These are phyloP conservation scores for Iris pallida DNA, from an alignment of 116 monocot species.

Conservation along the genomic window DNA sequence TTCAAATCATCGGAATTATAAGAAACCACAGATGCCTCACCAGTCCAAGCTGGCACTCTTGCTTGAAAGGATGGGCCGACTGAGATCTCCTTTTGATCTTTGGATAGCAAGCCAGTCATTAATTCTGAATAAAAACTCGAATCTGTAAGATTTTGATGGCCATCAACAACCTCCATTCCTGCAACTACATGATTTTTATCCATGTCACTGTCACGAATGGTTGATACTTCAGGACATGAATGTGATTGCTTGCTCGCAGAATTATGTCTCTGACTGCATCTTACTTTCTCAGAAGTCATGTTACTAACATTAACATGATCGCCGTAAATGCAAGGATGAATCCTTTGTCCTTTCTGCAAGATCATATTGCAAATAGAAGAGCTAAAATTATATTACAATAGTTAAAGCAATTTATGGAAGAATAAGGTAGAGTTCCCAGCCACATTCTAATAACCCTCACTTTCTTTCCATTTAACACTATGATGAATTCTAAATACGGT, in stretches of 20 bases:
- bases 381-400: too few species aligned
- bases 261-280: conserved; percentile 29
- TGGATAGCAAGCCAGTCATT: conserved; percentile 5
- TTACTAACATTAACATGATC: not conserved
- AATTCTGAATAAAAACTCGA: conserved; percentile 9
- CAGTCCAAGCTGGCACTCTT: conserved; percentile 42
- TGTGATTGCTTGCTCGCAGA: conserved; percentile 16
- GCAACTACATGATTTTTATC: not conserved
- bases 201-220: conserved; percentile 6
- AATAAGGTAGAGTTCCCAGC: too few species aligned
- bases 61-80: conserved; percentile 37
- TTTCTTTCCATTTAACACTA: too few species aligned
- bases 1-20: conserved; percentile 36
- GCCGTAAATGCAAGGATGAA: conserved; percentile 3
- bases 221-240: conserved; percentile 15
- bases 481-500: too few species aligned
- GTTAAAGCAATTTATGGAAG: too few species aligned
- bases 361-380: conserved; percentile 5
- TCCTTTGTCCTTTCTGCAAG: conserved; percentile 25
- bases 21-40: conserved; percentile 9
- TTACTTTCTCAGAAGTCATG: conserved; percentile 2
- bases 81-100: conserved; percentile 10
- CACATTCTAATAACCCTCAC: too few species aligned
- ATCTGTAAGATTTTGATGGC: conserved; percentile 1
- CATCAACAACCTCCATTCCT: not conserved